These are phyloP conservation scores for Yarrowia keelungensis DNA, from an alignment of 805 yeast species.

Conservation along the genomic window DNA sequence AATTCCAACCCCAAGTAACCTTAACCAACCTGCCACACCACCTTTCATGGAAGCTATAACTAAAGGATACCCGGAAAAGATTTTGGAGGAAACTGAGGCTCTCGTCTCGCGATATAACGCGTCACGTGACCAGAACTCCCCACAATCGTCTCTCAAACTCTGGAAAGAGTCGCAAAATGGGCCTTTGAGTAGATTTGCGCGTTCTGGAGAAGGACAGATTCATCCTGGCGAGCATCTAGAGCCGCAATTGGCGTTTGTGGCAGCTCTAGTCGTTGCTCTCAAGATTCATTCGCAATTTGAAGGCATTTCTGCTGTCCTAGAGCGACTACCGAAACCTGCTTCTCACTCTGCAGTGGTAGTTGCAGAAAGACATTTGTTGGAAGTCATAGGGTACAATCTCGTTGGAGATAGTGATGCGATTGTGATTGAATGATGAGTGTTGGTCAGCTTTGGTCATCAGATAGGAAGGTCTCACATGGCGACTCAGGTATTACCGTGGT, in stretches of 20 bases:
- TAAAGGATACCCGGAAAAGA: not conserved
- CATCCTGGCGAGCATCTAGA: not conserved
- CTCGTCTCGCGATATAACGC: not conserved
- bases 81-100: not conserved
- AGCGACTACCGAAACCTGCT: not conserved
- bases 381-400: not conserved
- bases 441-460: not conserved
- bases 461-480: not conserved
- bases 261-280: not conserved
- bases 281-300: conserved; percentile 8
- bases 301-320: not conserved
- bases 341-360: conserved; percentile 10
- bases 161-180: not conserved
- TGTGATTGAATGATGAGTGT: too few species aligned
- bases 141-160: not conserved
- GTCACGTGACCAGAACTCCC: not conserved
- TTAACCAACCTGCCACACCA: too few species aligned
- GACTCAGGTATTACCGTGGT: too few species aligned
- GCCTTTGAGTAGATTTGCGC: conserved; percentile 1
- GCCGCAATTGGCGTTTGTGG: not conserved
- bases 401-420: not conserved
- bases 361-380: conserved; percentile 1
- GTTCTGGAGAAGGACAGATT: not conserved
- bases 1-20: too few species aligned
- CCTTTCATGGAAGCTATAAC: not conserved